These are phyloP conservation scores for Tagetes patula DNA, from an alignment of 129 eudicot genomes.

Conservation along the genomic window DNA sequence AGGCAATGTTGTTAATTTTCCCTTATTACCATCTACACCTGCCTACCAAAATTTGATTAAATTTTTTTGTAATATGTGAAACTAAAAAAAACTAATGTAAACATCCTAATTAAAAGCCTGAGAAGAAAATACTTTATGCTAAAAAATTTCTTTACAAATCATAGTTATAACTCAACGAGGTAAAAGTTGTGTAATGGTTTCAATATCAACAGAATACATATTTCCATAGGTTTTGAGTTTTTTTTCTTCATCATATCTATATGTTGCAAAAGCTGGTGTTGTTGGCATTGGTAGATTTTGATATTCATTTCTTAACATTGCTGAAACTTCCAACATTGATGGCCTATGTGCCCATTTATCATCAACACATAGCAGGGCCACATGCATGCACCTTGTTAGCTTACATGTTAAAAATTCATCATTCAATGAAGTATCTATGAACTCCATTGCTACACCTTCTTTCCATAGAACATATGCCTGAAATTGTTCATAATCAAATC, in stretches of 20 bases:
- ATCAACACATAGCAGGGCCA: slow-evolving; percentile 28
- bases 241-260: slow-evolving; percentile 15
- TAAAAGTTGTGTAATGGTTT: slow-evolving; percentile 20
- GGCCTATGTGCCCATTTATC: slow-evolving; percentile 33
- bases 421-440: slow-evolving; percentile 28
- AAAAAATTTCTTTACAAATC: no score
- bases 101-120: no score
- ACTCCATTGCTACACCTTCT: slow-evolving; percentile 30
- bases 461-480: slow-evolving; percentile 29
- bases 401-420: slow-evolving; percentile 29
- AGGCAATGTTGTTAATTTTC: no score
- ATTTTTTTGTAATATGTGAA: no score
- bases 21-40: no score
- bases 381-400: slow-evolving; percentile 23
- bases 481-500: slow-evolving; percentile 1
- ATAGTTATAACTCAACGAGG: slow-evolving; percentile 23
- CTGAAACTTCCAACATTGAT: slow-evolving; percentile 29
- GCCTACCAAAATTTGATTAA: no score
- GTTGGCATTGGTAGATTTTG: slow-evolving; percentile 25
- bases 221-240: background rate
- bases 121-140: no score
- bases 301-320: slow-evolving; percentile 21
- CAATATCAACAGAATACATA: slow-evolving; percentile 20
- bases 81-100: no score
- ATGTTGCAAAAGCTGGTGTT: slow-evolving; percentile 25